Percentiles rank a stretch among this genome's conserved stretches.
Conservation (phyloP, 371 early-diverging fungal genomes). For the Mucor plumbeus region DNA sequence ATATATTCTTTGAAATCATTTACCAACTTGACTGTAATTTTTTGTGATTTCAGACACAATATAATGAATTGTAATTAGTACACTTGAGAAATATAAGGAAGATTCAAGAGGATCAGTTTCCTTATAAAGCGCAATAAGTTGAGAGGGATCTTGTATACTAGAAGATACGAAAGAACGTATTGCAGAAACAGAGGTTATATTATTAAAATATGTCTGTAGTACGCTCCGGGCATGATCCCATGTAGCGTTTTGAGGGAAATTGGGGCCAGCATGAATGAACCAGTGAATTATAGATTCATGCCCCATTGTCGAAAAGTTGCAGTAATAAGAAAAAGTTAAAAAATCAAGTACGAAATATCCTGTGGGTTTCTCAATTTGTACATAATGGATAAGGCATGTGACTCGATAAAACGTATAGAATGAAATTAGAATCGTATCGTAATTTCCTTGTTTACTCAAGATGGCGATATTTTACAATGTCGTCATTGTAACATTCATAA, state of each 20-base stretch:
- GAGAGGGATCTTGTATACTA: background rate
- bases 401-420: constrained; percentile 2
- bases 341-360: background rate
- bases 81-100: constrained; percentile 19
- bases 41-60: constrained; percentile 41
- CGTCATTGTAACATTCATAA: background rate
- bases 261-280: background rate
- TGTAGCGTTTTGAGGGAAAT: constrained; percentile 23
- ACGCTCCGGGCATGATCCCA: constrained; percentile 18
- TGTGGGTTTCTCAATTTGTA: background rate
- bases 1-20: background rate
- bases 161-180: constrained; percentile 10
- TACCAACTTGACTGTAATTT: constrained; percentile 60
- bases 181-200: constrained; percentile 1
- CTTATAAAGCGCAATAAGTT: constrained; percentile 10
- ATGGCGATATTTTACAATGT: background rate
- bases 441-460: background rate
- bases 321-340: background rate
- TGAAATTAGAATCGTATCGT: constrained; percentile 5
- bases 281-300: constrained; percentile 1
- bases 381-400: background rate
- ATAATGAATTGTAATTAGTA: constrained; percentile 32
- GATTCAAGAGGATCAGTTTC: constrained; percentile 35
- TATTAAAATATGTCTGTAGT: background rate
- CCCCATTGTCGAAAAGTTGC: background rate